Evolutionary conservation across 768 basidiomycete species (phyloP).

Genomic region (Boletus vermiculosoides): DNA sequence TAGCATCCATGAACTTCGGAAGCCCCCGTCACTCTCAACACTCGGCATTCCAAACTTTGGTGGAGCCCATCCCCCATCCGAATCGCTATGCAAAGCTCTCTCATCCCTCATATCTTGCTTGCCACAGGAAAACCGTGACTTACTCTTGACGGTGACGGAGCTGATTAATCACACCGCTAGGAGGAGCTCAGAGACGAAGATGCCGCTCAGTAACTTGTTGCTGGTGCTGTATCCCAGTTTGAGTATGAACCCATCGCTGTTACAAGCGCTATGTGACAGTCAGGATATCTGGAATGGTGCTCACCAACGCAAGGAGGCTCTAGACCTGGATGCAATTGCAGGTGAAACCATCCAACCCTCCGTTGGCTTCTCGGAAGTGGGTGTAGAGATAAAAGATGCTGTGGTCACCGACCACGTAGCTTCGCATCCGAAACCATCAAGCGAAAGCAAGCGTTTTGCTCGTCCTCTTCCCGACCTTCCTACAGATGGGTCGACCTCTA

Average conservation of each 20-base stretch:
- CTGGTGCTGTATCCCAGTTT: constrained; percentile 87
- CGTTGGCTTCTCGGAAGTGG: background rate
- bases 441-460: constrained; percentile 16
- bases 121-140: constrained; percentile 78
- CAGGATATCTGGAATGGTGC: constrained; percentile 59
- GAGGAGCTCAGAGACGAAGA: constrained; percentile 74
- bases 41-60: constrained; percentile 70
- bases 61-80: constrained; percentile 60
- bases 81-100: constrained; percentile 55
- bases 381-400: background rate
- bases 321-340: constrained; percentile 2
- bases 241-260: constrained; percentile 70
- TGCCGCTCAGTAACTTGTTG: constrained; percentile 88
- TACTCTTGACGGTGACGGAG: constrained; percentile 79
- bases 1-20: constrained; percentile 48
- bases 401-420: background rate
- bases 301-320: constrained; percentile 5
- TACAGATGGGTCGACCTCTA: constrained; percentile 1
- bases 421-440: constrained; percentile 1
- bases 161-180: constrained; percentile 74
- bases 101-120: constrained; percentile 63
- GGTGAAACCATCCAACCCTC: background rate
- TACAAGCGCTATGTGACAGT: constrained; percentile 72
- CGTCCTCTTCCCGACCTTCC: constrained; percentile 30
- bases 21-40: constrained; percentile 79